A percentile compares a stretch with the other conserved stretches of the same genome.
phyloP scores from a whole-genome alignment of 2,329 filamentous ascomycete species.

The Fusarium sp. region DNA sequence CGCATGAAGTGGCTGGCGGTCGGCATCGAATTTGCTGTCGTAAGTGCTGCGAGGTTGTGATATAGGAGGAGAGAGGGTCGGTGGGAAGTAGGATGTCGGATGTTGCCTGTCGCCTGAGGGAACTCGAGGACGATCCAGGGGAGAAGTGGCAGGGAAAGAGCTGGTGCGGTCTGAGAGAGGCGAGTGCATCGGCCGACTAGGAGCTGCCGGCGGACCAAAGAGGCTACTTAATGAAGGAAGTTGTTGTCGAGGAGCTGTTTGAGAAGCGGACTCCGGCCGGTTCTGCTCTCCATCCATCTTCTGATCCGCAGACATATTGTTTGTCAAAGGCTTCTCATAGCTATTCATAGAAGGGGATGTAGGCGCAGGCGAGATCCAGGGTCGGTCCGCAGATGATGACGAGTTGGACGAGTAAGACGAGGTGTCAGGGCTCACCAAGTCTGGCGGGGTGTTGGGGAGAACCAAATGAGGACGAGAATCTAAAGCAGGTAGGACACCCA shows the following conservation, averaged over 20 bases:
- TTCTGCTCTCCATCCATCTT: constrained; percentile 52
- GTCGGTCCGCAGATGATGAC: constrained; percentile 57
- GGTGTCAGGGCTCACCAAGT: constrained; percentile 64
- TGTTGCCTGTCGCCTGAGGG: constrained; percentile 55
- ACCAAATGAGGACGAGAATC: constrained; percentile 64
- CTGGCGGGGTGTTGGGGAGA: constrained; percentile 66
- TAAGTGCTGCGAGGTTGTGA: constrained; percentile 61
- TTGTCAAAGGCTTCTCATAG: constrained; percentile 63
- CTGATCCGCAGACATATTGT: constrained; percentile 57
- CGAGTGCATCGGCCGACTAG: constrained; percentile 57
- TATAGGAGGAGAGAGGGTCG: constrained; percentile 50
- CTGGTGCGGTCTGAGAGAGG: constrained; percentile 60
- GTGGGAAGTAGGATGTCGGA: constrained; percentile 63
- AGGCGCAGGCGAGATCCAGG: constrained; percentile 55
- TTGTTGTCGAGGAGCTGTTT: constrained; percentile 56
- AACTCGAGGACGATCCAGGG: constrained; percentile 60
- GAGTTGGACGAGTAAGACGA: constrained; percentile 62
- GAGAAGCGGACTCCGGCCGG: constrained; percentile 51
- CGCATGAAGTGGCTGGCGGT: constrained; percentile 50
- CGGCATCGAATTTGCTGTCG: constrained; percentile 59
- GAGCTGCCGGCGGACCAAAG: constrained; percentile 61
- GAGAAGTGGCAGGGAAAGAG: constrained; percentile 57
- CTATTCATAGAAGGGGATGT: constrained; percentile 69
- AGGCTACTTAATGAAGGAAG: constrained; percentile 69
- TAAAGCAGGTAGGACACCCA: constrained; percentile 66